Evolutionary conservation across 148 eudicot genomes (phyloP), one percentile per base, ranked within the genome.

Genomic region (Cornus florida): DNA sequence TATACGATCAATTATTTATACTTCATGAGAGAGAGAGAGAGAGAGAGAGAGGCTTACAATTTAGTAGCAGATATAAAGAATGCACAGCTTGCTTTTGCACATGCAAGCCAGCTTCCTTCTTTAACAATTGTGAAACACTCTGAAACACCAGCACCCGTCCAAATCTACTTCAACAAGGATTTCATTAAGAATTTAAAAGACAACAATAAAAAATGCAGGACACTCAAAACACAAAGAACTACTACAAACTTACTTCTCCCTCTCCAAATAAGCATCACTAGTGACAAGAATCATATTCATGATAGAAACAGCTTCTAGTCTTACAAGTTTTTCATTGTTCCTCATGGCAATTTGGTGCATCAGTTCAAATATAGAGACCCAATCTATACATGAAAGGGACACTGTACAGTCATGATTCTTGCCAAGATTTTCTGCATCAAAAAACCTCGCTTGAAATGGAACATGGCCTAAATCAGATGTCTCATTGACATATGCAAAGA

Each of bases 1-100:
- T 13, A 68, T 6, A 68, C 6, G 46, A 70, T 19, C 77, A 67
- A 10, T 43, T 65, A 23, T 23, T 23, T n/a, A 68, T 57, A 20
- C 0, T 11, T 13, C 50, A 24, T 24, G 48, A 43, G 39, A 23
- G 13, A 35, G 48, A 43, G 39, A 23, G 13, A 66, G 67, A 76
- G 14, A 50, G 23, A 53, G 65, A 43, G 57, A 24, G 67, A 39
- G 76, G 67, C 97, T 96, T 79, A 96, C 99, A 92, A 83, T 93
- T 96, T 77, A 92, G 84, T 70, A 96, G 90, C 78, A 92, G 88
- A 83, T 83, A 90, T 31, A 96, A 76, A 33, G 89, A 92, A 86
- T 84, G 91, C 33, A 92, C 87, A 75, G 95, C 92, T 86, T 89
- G 91, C 81, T 87, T 90, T 77, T 83, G 93, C 83, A 89, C 91